Base-by-base conservation (phyloP, 139 green algal genomes). In the Chlorella ohadii region DNA sequence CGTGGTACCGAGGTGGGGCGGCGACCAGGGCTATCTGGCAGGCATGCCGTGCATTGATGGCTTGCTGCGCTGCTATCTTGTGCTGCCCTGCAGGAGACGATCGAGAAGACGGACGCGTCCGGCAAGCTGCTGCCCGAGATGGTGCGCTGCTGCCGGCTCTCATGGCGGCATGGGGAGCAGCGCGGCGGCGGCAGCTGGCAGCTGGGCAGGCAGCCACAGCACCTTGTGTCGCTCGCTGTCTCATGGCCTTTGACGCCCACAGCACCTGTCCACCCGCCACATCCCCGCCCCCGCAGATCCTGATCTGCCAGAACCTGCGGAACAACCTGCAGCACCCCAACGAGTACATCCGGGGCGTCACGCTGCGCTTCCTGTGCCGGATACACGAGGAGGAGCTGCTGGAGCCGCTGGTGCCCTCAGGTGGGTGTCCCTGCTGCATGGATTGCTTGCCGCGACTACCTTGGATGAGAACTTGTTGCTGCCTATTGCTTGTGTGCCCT, bases 311-410 rank as follows among this genome's bases (percentile, higher is more conserved):
- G 88, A 99, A 99, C 89, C 92, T 99, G 78, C 89, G 97, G 34
- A 99, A 99, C 93, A 99, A 99, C 91, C 88, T 99, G 79, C 97
- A 99, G 92, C 97, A 99, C 83, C 97, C 97, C 25, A 99, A 99
- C 85, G 97, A 99, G 91, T 99, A 98, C 91, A 92, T 99, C 11
- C 88, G 97, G 7, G 97, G 97, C 12, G 93, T 96, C 41, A 99
- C 97, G 17, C 92, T 99, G 71, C 87, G 97, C 38, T 99, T 99
- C 88, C 90, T 99, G 57, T 99, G 96, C 90, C 90, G 97, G 28
- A 97, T 99, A 72, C 86, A 89, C 27, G 97, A 99, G 90, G 93
- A 98, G 78, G 97, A 99, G 85, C 97, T 99, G 56, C 85, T 99
- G 82, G 97, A 99, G 89, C 97, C 97, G 20, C 87, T 99, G 81